Percentiles rank a stretch among this genome's conserved stretches.
These are phyloP conservation scores for Elsinoe batatas DNA, from an alignment of 2,329 filamentous ascomycete species.

Conservation along the genomic window DNA sequence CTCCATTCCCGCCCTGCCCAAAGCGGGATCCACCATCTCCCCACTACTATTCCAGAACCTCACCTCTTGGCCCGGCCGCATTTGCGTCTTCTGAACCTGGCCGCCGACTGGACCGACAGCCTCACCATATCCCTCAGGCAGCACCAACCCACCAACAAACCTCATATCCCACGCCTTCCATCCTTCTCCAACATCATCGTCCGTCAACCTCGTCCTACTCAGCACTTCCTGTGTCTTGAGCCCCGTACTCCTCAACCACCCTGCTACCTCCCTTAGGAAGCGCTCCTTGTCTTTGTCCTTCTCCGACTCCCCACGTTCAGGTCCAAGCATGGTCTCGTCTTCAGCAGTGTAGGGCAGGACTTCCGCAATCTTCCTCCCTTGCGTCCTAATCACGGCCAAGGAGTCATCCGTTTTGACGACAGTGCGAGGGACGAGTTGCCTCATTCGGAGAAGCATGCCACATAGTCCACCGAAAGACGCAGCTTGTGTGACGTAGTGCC, in stretches of 20 bases:
- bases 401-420: conserved; percentile 26
- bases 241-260: conserved; percentile 19
- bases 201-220: conserved; percentile 1
- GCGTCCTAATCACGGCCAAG: conserved; percentile 21
- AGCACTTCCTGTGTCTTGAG: conserved; percentile 16
- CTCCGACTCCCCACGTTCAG: not conserved
- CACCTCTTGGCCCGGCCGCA: not conserved
- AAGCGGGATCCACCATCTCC: not conserved
- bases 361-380: not conserved
- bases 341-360: conserved; percentile 3
- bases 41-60: not conserved
- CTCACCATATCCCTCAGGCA: conserved; percentile 14
- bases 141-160: conserved; percentile 18
- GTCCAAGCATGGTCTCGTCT: not conserved
- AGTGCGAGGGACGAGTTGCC: conserved; percentile 37
- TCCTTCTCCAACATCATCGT: conserved; percentile 14
- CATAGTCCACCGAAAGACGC: conserved; percentile 49
- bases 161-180: conserved; percentile 19
- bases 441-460: conserved; percentile 49
- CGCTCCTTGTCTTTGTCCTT: conserved; percentile 16
- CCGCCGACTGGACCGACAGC: not conserved
- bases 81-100: not conserved
- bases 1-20: not conserved
- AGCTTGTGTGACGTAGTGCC: conserved; percentile 45
- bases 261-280: conserved; percentile 13